Base-by-base conservation (phyloP, 1,284 basidiomycete species). In the Puccinia coronata region DNA sequence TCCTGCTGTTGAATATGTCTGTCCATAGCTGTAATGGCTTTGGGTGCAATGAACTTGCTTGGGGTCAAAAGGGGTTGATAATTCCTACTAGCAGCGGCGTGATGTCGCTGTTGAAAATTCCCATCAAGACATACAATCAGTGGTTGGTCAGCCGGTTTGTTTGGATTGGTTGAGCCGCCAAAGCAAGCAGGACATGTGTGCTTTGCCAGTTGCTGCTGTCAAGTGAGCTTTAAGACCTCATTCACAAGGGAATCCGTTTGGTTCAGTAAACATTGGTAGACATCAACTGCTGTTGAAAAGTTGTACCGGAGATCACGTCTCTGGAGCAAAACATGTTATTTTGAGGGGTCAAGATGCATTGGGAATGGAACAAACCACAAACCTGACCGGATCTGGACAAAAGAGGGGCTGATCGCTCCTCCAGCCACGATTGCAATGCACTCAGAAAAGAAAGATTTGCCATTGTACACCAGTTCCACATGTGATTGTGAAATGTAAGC, bases 391-490 rank as follows among this genome's bases (percentile, higher is more conserved):
- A n/a, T n/a, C 16, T 1, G 14, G 25, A 55, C 36, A 39, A 16
- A 14, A 55, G 49, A 36, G 36, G 34, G 9, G 12, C 2, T 31
- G 31, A 73, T 18, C 55, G 20, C 16, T 57, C n/a, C 55, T 57
- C 55, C 55, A 57, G 14, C 55, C 55, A 57, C 8, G 5, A 25
- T 57, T 31, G 23, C 14, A 25, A 6, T 9, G 25, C 14, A 9
- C 16, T 31, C n/a, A 57, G 3, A 18, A 57, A 28, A 5, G 55
- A 16, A 6, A 57, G 25, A 14, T 28, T 25, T n/a, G 5, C 16
- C 23, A 57, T 25, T 5, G 20, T 23, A 49, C 70, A 72, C 28
- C n/a, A 36, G 14, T 73, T 73, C 71, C 71, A 73, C 49, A 73
- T 55, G 3, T n/a, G n/a, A 34, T 73, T 31, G 23, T 73, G 71